Percentiles rank a stretch among this genome's conserved stretches.
These are phyloP conservation scores for Yamadazyma kitorensis DNA, from an alignment of 805 yeast genomes.

Conservation along the genomic window DNA sequence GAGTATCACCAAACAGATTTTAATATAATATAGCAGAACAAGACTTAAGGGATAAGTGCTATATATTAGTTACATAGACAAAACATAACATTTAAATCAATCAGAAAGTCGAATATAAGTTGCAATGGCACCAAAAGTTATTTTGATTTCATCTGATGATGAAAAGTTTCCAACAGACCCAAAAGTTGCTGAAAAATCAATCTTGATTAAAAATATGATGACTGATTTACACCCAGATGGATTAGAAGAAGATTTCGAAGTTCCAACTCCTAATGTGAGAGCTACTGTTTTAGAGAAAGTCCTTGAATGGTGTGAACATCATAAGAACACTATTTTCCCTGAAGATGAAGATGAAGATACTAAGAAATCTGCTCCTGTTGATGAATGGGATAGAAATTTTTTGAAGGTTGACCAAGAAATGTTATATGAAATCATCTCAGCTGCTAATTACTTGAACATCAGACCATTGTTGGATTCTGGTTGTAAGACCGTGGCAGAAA, in stretches of 20 bases:
- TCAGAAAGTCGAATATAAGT: too few relatives aligned
- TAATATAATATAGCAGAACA: too few relatives aligned
- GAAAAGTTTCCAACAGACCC: slow-evolving; percentile 72
- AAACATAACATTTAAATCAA: too few relatives aligned
- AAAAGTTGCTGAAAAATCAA: slow-evolving; percentile 81
- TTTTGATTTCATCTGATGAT: slow-evolving; percentile 73
- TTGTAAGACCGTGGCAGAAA: slow-evolving; percentile 76
- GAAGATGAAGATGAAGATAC: slow-evolving; percentile 80
- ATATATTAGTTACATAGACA: too few relatives aligned
- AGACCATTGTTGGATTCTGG: slow-evolving; percentile 74
- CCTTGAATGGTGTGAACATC: slow-evolving; percentile 93
- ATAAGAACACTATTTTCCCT: slow-evolving; percentile 72
- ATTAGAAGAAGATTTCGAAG: slow-evolving; percentile 69
- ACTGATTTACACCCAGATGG: slow-evolving; percentile 60
- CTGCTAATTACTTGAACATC: slow-evolving; percentile 74
- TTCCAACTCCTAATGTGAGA: slow-evolving; percentile 90
- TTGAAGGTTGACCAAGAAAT: slow-evolving; percentile 89
- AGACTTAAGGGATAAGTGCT: too few relatives aligned
- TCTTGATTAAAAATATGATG: slow-evolving; percentile 80
- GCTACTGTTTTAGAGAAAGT: slow-evolving; percentile 84
- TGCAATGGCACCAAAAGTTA: slow-evolving; percentile 37
- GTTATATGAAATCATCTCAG: slow-evolving; percentile 74
- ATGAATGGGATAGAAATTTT: slow-evolving; percentile 92
- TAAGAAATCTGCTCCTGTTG: slow-evolving; percentile 82
- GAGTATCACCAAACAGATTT: not conserved